Base-by-base conservation (phyloP, 257 asterid genomes). In the Perilla frutescens region DNA sequence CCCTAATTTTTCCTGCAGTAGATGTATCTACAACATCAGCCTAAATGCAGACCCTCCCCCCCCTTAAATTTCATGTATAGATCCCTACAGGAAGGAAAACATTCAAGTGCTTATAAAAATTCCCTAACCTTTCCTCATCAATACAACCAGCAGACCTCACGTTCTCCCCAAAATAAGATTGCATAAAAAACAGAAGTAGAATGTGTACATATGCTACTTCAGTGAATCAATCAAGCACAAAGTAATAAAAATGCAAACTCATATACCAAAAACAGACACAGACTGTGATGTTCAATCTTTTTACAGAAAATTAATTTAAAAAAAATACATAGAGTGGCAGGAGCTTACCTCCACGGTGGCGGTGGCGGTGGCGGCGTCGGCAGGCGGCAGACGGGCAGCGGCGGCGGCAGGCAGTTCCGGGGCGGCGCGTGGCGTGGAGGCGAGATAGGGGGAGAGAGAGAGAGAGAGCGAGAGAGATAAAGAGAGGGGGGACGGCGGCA, bases 161-260 rank as follows among this genome's bases (percentile, higher is more conserved):
- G 61, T 43, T 39, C 71, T 50, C 62, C 32, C 26, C 48, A 10
- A 49, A 48, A 32, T 40, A 59, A 73, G 26, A 66, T 15, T 41
- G 41, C 50, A 50, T 50, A 5, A 7, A 32, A 36, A 11, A 8
- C 14, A 8, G 8, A 14, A 51, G 58, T 8, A 73, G 66, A 47
- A 55, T 10, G 43, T 14, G 54, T 15, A 12, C 62, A 73, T 50
- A 13, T 34, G 3, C 55, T 26, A 68, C 54, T 41, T n/a, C 62
- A 47, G 6, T 59, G 8, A 54, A 66, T 68, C 53, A 11, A 37
- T 20, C 62, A 59, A 76, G 70, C 15, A 58, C 12, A 56, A n/a
- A 47, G 34, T 53, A 14, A 34, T 8, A 49, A 60, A 37, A 26
- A 37, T 50, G 54, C 62, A 62, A 48, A 73, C 48, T 20, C 4